These are phyloP conservation scores for Halenospora varia DNA, from an alignment of 495 filamentous ascomycete species.

Conservation along the genomic window DNA sequence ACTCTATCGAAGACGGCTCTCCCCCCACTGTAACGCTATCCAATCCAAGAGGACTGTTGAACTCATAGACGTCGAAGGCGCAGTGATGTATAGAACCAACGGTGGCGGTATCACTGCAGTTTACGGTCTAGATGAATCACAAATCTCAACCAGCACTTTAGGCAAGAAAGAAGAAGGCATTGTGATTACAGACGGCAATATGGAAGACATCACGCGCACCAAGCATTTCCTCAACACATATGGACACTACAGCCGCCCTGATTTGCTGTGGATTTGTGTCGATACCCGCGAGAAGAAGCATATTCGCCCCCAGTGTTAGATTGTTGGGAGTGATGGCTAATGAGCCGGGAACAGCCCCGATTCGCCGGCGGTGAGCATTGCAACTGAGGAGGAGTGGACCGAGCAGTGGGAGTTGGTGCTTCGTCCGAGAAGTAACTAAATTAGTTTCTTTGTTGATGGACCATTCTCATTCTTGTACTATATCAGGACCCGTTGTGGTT, in stretches of 20 bases:
- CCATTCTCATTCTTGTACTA: too few species aligned
- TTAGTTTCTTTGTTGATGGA: too few species aligned
- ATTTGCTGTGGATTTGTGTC: conserved; percentile 49
- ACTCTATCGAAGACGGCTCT: neutral
- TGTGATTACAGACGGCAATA: conserved; percentile 43
- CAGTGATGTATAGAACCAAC: conserved; percentile 14
- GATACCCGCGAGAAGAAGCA: conserved; percentile 30
- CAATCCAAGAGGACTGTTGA: neutral
- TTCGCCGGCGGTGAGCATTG: too few species aligned
- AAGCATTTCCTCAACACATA: conserved; percentile 39
- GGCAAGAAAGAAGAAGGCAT: conserved; percentile 33
- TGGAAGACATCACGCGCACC: conserved; percentile 32
- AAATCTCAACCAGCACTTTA: conserved; percentile 29
- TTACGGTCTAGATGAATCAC: conserved; percentile 50
- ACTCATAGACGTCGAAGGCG: neutral
- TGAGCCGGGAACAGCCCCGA: too few species aligned
- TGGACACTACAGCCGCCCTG: conserved; percentile 51
- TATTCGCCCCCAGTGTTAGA: too few species aligned
- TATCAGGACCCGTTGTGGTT: too few species aligned
- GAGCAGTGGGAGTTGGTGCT: too few species aligned
- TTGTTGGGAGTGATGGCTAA: too few species aligned
- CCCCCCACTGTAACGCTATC: neutral
- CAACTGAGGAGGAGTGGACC: too few species aligned
- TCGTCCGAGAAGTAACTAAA: too few species aligned
- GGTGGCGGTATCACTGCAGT: conserved; percentile 47